These are phyloP conservation scores for Neonectria hederae DNA, from an alignment of 2,329 filamentous ascomycete genomes.

Conservation along the genomic window DNA sequence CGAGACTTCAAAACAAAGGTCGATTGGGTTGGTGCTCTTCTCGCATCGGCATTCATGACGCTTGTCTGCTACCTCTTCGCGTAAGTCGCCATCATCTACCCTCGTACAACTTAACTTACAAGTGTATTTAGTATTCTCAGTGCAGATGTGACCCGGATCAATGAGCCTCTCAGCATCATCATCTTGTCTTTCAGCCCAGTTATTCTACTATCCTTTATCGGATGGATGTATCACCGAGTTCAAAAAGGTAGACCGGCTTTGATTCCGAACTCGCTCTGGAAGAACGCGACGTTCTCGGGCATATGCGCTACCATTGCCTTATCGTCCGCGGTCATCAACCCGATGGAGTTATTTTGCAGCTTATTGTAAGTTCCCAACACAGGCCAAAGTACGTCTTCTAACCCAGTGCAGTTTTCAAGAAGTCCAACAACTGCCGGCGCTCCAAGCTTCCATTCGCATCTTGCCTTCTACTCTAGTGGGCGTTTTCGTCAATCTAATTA, in stretches of 20 bases:
- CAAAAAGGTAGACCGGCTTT: slow-evolving; percentile 58
- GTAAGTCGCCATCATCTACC: slow-evolving; percentile 45
- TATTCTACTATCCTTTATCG: slow-evolving; percentile 59
- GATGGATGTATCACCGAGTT: slow-evolving; percentile 63
- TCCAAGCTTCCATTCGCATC: slow-evolving; percentile 57
- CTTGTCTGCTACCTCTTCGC: slow-evolving; percentile 64
- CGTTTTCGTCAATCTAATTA: slow-evolving; percentile 51
- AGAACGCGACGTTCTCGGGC: slow-evolving; percentile 63
- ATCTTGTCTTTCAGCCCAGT: slow-evolving; percentile 55
- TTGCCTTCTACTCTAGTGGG: slow-evolving; percentile 57
- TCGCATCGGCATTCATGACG: slow-evolving; percentile 57
- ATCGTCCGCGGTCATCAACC: slow-evolving; percentile 56
- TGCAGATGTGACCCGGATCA: slow-evolving; percentile 52
- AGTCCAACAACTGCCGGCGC: slow-evolving; percentile 55
- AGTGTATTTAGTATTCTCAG: slow-evolving; percentile 45
- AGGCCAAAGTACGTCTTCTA: neutral
- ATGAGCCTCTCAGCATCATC: slow-evolving; percentile 54
- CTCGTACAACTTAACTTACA: slow-evolving; percentile 4
- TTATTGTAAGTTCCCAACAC: slow-evolving; percentile 54
- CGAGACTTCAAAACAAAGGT: slow-evolving; percentile 50
- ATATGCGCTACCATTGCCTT: slow-evolving; percentile 62
- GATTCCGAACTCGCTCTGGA: slow-evolving; percentile 71
- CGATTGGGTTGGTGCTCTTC: slow-evolving; percentile 63
- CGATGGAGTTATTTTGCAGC: slow-evolving; percentile 58
- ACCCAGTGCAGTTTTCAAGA: slow-evolving; percentile 57